phyloP scores from a whole-genome alignment of 83 land plant genomes.

The Picea mariana region DNA sequence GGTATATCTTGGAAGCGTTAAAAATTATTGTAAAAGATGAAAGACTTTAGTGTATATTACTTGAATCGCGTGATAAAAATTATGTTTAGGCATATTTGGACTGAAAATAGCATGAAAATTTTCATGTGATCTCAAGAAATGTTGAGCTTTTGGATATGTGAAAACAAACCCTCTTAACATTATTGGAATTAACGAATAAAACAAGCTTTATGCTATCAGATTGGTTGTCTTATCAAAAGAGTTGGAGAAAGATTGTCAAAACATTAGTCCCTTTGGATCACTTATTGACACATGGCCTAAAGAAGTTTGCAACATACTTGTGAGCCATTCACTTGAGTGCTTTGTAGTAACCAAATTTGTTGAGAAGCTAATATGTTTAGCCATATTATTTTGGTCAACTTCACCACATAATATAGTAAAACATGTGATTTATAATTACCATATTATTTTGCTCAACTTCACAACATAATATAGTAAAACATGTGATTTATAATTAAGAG shows the following conservation, averaged over 20 bases:
- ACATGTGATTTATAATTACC: no score
- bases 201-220: constrained; percentile 22
- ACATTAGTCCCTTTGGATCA: constrained; percentile 72
- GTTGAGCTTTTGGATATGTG: neutral
- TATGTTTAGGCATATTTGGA: neutral
- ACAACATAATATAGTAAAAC: no score
- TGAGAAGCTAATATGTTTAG: no score
- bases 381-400: no score
- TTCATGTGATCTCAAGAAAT: neutral
- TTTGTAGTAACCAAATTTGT: no score
- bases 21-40: neutral
- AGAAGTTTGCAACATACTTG: constrained; percentile 61
- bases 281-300: constrained; percentile 80
- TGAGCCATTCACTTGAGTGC: constrained; percentile 13
- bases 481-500: no score
- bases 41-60: neutral
- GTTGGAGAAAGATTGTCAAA: constrained; percentile 74
- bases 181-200: neutral
- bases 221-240: constrained; percentile 44
- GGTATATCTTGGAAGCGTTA: neutral
- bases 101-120: neutral
- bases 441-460: no score
- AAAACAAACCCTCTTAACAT: neutral
- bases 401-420: no score
- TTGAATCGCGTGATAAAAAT: neutral